These are phyloP conservation scores for Collariella sp. DNA, from an alignment of 495 filamentous ascomycete species.

Conservation along the genomic window DNA sequence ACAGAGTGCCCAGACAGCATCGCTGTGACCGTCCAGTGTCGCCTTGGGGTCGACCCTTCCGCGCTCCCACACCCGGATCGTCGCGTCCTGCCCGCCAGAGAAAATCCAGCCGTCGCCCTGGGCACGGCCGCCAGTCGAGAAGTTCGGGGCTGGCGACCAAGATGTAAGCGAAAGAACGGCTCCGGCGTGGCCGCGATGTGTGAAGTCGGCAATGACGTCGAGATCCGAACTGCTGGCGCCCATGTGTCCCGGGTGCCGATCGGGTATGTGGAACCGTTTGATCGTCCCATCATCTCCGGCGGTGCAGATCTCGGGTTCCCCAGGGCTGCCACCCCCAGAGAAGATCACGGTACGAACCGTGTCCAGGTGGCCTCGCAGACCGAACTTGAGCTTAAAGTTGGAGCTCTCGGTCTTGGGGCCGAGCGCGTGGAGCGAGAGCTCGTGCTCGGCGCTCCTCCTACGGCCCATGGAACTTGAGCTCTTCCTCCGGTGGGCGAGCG, in stretches of 20 bases:
- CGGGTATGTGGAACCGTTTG: constrained; percentile 93
- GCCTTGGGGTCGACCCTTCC: constrained; percentile 92
- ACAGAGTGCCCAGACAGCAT: constrained; percentile 92
- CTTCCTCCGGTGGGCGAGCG: constrained; percentile 68
- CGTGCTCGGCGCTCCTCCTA: constrained; percentile 50
- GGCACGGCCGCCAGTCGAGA: constrained; percentile 77
- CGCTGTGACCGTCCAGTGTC: constrained; percentile 86
- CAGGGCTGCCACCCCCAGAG: constrained; percentile 86
- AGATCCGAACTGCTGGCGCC: constrained; percentile 56
- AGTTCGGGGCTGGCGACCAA: constrained; percentile 74
- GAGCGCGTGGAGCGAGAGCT: constrained; percentile 40
- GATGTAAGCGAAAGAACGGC: constrained; percentile 82
- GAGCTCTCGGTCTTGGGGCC: constrained; percentile 50
- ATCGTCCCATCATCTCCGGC: constrained; percentile 91
- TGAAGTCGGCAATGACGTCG: constrained; percentile 87
- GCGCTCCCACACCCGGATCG: constrained; percentile 88
- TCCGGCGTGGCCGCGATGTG: constrained; percentile 84
- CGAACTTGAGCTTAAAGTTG: constrained; percentile 87
- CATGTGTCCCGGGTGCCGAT: constrained; percentile 47
- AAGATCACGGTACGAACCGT: constrained; percentile 90
- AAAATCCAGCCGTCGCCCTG: constrained; percentile 95
- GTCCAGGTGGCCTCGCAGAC: constrained; percentile 84
- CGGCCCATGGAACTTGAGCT: constrained; percentile 56
- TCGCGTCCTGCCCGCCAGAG: constrained; percentile 90
- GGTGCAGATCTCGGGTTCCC: constrained; percentile 94